Evolutionary conservation across 2,329 filamentous ascomycete genomes (phyloP).

Genomic region (Metarhizium guizhouense): DNA sequence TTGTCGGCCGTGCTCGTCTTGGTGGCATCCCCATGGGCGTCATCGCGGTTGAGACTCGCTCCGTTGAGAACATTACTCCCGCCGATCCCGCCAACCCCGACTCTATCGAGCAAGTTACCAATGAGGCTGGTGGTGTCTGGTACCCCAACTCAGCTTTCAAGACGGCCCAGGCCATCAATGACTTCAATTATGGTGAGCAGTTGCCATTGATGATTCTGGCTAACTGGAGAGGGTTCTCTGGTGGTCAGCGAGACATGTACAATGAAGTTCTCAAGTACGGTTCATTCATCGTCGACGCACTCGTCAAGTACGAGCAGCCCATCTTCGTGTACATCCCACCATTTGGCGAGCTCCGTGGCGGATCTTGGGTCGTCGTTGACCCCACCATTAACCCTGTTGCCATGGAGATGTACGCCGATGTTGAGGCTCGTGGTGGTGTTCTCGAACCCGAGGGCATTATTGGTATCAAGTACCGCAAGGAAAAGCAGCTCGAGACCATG

Average conservation of each 20-base stretch:
- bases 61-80: conserved; percentile 92
- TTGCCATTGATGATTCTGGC: conserved; percentile 97
- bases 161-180: conserved; percentile 95
- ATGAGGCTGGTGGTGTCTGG: conserved; percentile 97
- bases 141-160: conserved; percentile 99
- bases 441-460: conserved; percentile 97
- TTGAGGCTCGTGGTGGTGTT: conserved; percentile 90
- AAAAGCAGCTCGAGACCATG: conserved; percentile 97
- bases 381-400: conserved; percentile 92
- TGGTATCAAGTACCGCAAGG: conserved; percentile 96
- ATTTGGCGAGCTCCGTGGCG: conserved; percentile 91
- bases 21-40: conserved; percentile 98
- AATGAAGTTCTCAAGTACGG: conserved; percentile 99
- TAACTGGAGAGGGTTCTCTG: conserved; percentile 99
- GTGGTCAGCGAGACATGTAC: conserved; percentile 99
- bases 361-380: conserved; percentile 98
- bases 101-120: conserved; percentile 89
- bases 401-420: conserved; percentile 99
- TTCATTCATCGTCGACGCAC: conserved; percentile 95
- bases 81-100: conserved; percentile 97
- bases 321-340: conserved; percentile 99
- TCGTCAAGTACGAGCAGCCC: conserved; percentile 97
- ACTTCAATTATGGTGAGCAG: conserved; percentile 99
- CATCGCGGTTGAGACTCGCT: conserved; percentile 90
- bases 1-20: conserved; percentile 90